A percentile compares a stretch with the other conserved stretches of the same genome.
Conservation (phyloP, 2,329 filamentous ascomycete genomes). For the Fusarium chaquense region DNA sequence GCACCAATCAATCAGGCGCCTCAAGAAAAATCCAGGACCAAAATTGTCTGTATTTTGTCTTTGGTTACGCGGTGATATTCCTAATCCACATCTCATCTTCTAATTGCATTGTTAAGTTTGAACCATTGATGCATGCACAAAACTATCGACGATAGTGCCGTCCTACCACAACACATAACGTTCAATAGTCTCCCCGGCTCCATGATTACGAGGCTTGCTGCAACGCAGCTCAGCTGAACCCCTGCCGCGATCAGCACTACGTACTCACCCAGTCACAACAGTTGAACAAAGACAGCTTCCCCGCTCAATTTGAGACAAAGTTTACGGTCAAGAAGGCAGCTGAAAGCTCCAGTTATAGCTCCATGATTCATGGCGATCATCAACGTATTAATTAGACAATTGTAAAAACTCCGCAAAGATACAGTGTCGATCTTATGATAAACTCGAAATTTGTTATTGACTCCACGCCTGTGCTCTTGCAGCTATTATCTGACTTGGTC, state of each 20-base stretch:
- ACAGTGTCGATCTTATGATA: neutral
- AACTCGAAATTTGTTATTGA: neutral
- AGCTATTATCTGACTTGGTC: neutral
- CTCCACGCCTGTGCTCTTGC: neutral
- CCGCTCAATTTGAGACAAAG: neutral
- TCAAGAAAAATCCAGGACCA: neutral
- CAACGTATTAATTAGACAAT: neutral
- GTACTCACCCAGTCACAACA: neutral
- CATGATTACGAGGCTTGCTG: neutral
- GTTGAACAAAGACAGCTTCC: neutral
- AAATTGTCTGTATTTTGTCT: neutral
- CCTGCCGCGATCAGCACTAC: neutral
- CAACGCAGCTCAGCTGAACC: slow-evolving; percentile 2
- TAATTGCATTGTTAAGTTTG: neutral
- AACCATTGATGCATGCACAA: neutral
- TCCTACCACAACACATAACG: neutral
- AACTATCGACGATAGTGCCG: neutral
- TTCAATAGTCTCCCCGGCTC: neutral
- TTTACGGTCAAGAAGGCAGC: neutral
- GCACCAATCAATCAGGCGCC: too few species aligned
- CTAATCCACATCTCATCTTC: neutral
- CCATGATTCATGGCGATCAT: neutral
- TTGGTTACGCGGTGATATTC: neutral
- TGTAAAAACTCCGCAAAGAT: neutral
- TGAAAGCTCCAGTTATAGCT: neutral